Base-by-base conservation (phyloP, 73 alveolate genomes). In the Symbiodinium pilosum region DNA sequence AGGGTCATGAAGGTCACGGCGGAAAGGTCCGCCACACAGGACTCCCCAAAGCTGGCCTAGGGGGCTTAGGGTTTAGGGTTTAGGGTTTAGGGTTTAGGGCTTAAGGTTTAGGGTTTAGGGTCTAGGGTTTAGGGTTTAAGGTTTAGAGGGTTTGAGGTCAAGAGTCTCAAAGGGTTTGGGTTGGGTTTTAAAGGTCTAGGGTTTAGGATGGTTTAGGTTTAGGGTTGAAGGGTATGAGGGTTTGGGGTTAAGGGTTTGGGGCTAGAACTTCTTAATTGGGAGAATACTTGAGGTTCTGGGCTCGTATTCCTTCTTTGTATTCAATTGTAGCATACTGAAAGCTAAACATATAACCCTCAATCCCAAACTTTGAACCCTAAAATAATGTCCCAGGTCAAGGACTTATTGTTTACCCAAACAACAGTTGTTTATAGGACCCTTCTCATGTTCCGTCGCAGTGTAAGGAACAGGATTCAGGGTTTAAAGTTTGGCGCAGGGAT, bases 21-120 rank as follows among this genome's bases (percentile, higher is more conserved):
- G 38, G 81, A 64, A n/a, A 64, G 81, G 81, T 64, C 81, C 24
- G 81, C 81, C 81, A 64, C 81, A 28, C 81, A 64, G 81, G 34
- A 64, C 81, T 64, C 81, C 39, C 81, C 81, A 38, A 64, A 64
- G 24, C n/a, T n/a, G n/a, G n/a, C n/a, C n/a, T n/a, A n/a, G n/a
- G n/a, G n/a, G n/a, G 73, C 73, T n/a, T 54, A 0, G 4, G 34
- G 73, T 54, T 54, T 54, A 26, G 34, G 24, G 26, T 54, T 16
- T 16, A 7, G 73, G 73, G 64, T 11, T 47, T 47, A 11, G 64
- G 64, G 64, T 16, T 8, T 16, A 47, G 64, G 24, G 64, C 64
- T 47, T 11, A 47, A 24, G 68, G 28, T 51, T 51, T 51, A 47
- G 16, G 64, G 8, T 16, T 16, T 47, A 11, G 64, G 64, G 64